Base-by-base conservation (phyloP, 106 monocot genomes). In the Dendrobium nobile region DNA sequence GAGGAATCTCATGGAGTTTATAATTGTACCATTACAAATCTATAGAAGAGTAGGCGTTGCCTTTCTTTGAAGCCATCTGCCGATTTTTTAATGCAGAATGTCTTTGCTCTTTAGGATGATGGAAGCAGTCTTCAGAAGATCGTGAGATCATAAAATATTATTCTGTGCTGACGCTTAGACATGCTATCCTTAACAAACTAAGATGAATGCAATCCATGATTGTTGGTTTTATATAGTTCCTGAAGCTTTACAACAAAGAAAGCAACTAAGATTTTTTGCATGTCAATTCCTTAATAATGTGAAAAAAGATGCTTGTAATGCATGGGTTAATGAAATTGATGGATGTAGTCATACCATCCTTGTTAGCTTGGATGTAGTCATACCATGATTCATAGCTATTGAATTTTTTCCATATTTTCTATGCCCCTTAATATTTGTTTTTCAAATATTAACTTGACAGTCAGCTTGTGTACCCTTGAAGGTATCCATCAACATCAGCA, bases 401-500 rank as follows among this genome's bases (percentile, higher is more conserved):
- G 74, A 74, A 80, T 70, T 64, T 70, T 37, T 72, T 10, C 20
- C 22, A 8, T 74, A 74, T 74, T 43, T 74, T 43, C 7, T 43
- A 74, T 42, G 16, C 9, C 43, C 74, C n/a, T 74, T 37, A 37
- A 70, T 70, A 70, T 70, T 74, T 74, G 43, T 19, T 65, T 33
- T 54, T 76, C 42, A 58, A 37, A 82, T 11, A 33, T 77, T 56
- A 15, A 78, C 76, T 31, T 79, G n/a, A 80, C 24, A 70, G 13
- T 13, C 7, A 33, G 3, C 74, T 79, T 77, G 4, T 68, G 31
- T 77, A 59, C 5, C 77, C 72, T 82, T 68, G 24, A 44, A 92
- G 90, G 80, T 47, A 55, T 84, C 85, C 89, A 31, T 89, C 92
- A 16, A 92, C 93, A 64, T 94, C 92, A 37, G 94, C 95, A 70